Base-by-base conservation (phyloP, 768 basidiomycete species). In the Boletus speciosus region DNA sequence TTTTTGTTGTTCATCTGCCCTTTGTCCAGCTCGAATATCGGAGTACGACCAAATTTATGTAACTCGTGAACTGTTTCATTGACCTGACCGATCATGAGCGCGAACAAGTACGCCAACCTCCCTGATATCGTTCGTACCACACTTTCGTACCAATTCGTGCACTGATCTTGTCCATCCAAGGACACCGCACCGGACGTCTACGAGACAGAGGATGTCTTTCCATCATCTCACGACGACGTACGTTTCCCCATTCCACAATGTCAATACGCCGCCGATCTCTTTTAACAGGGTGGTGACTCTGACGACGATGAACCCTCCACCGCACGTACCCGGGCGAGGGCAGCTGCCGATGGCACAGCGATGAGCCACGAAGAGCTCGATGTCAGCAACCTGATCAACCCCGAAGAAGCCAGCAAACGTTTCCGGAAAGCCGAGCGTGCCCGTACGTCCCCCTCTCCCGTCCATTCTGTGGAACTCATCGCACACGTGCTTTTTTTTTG, bases 121-220 rank as follows among this genome's bases (percentile, higher is more conserved):
- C 93, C 93, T n/a, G 93, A 96, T 67, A 95, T 96, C 52, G 93
- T 94, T 62, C 52, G 88, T 78, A 40, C 42, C 47, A 32, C 21
- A 5, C 16, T 21, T 34, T 27, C 3, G 32, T 6, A 6, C 23
- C 14, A 21, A 27, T 7, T 21, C 27, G 15, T 16, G 11, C 31
- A 36, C 51, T 54, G 54, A 62, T 50, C 35, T 40, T 9, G 42
- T 31, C 42, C 52, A 10, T 50, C 32, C 40, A 63, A 96, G 93
- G 93, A 94, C 72, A 90, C 89, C 12, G 92, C 90, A 2, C 92
- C 82, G 38, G 93, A 96, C 69, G 82, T 96, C 41, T 96, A 96
- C 66, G 93, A 96, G 67, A 96, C 93, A 0, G 88, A 90, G 43
- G 93, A 96, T 60, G 76, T 82, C 15, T 79, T 85, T 63, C 84